Evolutionary conservation across 2,329 filamentous ascomycete species (phyloP).

Genomic region (Pseudogymnoascus sp.): DNA sequence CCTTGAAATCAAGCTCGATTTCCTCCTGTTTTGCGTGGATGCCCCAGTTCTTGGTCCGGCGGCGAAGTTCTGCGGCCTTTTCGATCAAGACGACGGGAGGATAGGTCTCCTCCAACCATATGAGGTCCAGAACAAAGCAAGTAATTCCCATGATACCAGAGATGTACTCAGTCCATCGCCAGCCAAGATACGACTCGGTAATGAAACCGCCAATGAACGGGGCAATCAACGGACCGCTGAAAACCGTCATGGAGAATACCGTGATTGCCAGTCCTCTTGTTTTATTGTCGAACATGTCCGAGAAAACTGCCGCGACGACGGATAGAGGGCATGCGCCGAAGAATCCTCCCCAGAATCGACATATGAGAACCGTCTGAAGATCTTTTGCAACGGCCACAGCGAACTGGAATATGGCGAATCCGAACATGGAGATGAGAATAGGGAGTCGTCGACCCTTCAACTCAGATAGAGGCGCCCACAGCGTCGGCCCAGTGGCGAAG

Average conservation of each 20-base stretch:
- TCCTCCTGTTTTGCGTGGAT: slow-evolving; percentile 67
- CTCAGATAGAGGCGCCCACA: slow-evolving; percentile 70
- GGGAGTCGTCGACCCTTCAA: slow-evolving; percentile 59
- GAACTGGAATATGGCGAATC: slow-evolving; percentile 62
- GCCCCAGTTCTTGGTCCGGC: slow-evolving; percentile 61
- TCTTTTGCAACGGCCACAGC: slow-evolving; percentile 59
- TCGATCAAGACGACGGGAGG: slow-evolving; percentile 56
- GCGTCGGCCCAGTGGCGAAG: slow-evolving; percentile 62
- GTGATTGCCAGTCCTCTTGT: slow-evolving; percentile 52
- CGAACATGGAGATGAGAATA: slow-evolving; percentile 54
- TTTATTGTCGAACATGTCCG: slow-evolving; percentile 62
- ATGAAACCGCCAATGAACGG: slow-evolving; percentile 66
- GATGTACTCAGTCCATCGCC: slow-evolving; percentile 67
- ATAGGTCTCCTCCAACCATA: slow-evolving; percentile 64
- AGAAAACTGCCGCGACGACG: slow-evolving; percentile 63
- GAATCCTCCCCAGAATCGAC: slow-evolving; percentile 66
- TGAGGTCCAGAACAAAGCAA: slow-evolving; percentile 50
- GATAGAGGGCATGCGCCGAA: slow-evolving; percentile 63
- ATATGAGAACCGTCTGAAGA: slow-evolving; percentile 61
- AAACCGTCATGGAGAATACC: slow-evolving; percentile 54
- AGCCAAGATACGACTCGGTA: slow-evolving; percentile 52
- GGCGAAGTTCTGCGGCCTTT: slow-evolving; percentile 54
- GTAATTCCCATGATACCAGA: slow-evolving; percentile 54
- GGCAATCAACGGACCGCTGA: slow-evolving; percentile 58
- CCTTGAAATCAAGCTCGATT: slow-evolving; percentile 58